Conservation (phyloP, 2,329 filamentous ascomycete species). For the Diaporthe destruens region DNA sequence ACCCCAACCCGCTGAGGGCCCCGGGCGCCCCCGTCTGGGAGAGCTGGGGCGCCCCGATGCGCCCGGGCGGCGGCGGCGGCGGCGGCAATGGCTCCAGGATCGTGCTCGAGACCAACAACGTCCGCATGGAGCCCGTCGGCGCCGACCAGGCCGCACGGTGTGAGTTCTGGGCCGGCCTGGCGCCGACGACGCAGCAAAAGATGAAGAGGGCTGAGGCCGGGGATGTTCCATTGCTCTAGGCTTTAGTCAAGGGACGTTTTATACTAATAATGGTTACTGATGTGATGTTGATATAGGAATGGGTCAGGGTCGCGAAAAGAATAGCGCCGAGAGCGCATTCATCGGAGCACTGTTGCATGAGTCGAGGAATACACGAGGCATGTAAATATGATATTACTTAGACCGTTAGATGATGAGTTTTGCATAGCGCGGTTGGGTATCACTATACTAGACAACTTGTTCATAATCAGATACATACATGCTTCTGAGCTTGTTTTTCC, state of each 20-base stretch:
- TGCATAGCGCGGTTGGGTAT: conserved; percentile 33
- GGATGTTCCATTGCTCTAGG: neutral
- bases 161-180: conserved; percentile 56
- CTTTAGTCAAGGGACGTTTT: neutral
- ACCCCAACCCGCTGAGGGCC: conserved; percentile 57
- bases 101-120: conserved; percentile 56
- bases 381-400: neutral
- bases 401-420: conserved; percentile 12
- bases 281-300: neutral
- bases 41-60: conserved; percentile 51
- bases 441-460: conserved; percentile 21
- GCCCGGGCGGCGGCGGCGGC: conserved; percentile 40
- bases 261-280: neutral
- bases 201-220: conserved; percentile 16
- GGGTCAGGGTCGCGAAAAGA: neutral
- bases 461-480: conserved; percentile 8
- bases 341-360: neutral
- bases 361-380: neutral
- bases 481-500: neutral
- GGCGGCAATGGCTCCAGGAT: conserved; percentile 50
- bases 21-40: conserved; percentile 56
- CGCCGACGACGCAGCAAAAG: conserved; percentile 51
- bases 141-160: conserved; percentile 54
- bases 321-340: neutral
- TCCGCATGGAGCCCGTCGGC: conserved; percentile 56